Evolutionary conservation across 139 green algal species (phyloP), one percentile per base, ranked within the genome.

Genomic region (Tetradesmus obliquus): DNA sequence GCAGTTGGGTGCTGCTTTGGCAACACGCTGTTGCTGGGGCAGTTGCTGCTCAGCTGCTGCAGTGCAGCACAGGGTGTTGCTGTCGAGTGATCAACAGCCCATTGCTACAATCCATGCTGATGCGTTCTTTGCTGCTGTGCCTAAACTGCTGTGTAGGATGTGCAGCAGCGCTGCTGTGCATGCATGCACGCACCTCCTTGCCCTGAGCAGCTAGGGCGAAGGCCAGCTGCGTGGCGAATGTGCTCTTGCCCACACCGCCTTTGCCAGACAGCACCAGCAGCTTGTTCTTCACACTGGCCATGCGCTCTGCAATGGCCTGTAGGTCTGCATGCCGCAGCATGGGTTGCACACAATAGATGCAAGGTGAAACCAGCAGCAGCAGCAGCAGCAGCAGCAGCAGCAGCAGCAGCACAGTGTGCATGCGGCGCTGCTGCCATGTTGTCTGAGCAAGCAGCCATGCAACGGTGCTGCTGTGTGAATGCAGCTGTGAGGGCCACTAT

Each of bases 261-360:
- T 99, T 99, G 79, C 98, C 98, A 7, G 97, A 99, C 58, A 99
- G 95, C 55, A 99, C 98, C 83, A 99, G 93, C 19, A 99, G 92
- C 80, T 97, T 98, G 95, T 99, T 97, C 88, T 96, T 96, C 45
- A 99, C 92, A 17, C 55, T 88, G 0, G 81, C 24, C 92, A 99
- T 96, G 53, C 98, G 95, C 54, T 96, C 91, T 0, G 94, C 91
- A 53, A 99, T 99, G 22, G 93, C 93, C 0, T 88, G 91, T 1
- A 99, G 69, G 80, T 99, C 98, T 92, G 95, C 81, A 89, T 17
- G 55, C 45, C 15, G 80, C 58, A 79, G 9, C 5, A 54, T 45
- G 8, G 79, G 5, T 55, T 20, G 60, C n/a, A 19, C 17, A 24
- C 15, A 13, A 17, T 0, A 24, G 66, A 7, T 24, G 5, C n/a